Base-by-base conservation (phyloP, 441 rosid genomes). In the Lagerstroemia fauriei region DNA sequence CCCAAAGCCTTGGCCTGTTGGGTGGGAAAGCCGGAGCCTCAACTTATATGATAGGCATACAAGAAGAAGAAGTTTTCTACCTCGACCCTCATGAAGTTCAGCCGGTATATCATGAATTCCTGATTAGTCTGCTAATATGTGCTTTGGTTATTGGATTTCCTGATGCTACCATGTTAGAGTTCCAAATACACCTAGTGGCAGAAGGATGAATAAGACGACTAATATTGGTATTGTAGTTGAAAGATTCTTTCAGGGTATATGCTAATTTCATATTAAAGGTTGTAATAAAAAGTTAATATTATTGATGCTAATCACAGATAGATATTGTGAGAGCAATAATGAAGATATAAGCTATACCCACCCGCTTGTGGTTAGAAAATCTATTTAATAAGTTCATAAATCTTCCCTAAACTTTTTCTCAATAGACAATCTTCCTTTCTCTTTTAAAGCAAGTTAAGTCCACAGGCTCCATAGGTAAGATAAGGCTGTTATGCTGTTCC, bases 11-110 rank as follows among this genome's bases (percentile, higher is more conserved):
- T 68, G 99, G 99, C 68, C 89, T 95, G 84, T 83, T 93, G 91
- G 99, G 98, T 41, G 99, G 99, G 71, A 96, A 95, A 88, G 92
- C 99, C 74, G 91, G 98, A 86, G 91, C 95, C 86, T 96, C 99
- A 51, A 94, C 97, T 78, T 96, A 96, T 84, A 91, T 96, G 84
- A 92, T 96, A 57, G 99, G 98, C 41, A 92, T 95, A 80, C 99
- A 96, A 87, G 98, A 92, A 81, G 95, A 91, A 50, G 87, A 88
- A 81, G 95, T 90, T 77, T 90, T 95, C 79, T 96, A 93, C 87
- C 98, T 96, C 79, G 99, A 96, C 88, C 99, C 99, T 3, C 99
- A 93, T 78, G 91, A 91, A 32, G 93, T 91, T 82, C 97, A 93
- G 78, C 88, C 65, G 89, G 98, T 93, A 92, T 85, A 81, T 51